Evolutionary conservation across 768 basidiomycete genomes (phyloP).

Genomic region (Kwoniella europaea): DNA sequence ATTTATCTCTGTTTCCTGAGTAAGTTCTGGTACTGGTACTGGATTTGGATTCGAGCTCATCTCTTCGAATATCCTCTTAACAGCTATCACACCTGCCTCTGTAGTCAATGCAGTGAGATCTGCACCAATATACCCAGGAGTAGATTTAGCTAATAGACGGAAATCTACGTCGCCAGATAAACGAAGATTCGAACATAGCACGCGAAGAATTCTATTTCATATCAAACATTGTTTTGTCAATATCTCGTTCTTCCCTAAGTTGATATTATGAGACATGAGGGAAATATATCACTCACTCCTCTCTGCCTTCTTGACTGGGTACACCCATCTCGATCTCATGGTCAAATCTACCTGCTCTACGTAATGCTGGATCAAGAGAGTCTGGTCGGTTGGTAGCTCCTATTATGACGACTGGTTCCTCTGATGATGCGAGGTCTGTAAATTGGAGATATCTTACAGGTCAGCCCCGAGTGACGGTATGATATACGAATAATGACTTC

Average conservation of each 20-base stretch:
- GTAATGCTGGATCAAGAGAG: constrained; percentile 87
- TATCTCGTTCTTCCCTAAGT: background rate
- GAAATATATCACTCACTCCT: constrained; percentile 68
- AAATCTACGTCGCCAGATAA: constrained; percentile 90
- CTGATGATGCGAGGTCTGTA: constrained; percentile 85
- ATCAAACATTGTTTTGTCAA: background rate
- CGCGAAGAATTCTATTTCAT: constrained; percentile 74
- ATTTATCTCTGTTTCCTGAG: background rate
- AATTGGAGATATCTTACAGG: background rate
- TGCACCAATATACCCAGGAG: constrained; percentile 96
- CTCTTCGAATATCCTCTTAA: constrained; percentile 88
- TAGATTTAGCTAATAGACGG: constrained; percentile 79
- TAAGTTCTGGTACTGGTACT: background rate
- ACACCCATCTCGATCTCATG: constrained; percentile 98
- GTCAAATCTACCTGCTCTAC: constrained; percentile 92
- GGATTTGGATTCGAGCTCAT: constrained; percentile 63
- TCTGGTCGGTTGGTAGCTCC: constrained; percentile 97
- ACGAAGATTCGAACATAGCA: constrained; percentile 80
- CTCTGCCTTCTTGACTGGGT: constrained; percentile 85
- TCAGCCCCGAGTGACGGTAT: background rate
- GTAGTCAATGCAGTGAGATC: constrained; percentile 88
- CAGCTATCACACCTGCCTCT: constrained; percentile 92
- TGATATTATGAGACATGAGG: background rate
- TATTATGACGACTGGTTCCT: constrained; percentile 90
- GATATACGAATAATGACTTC: background rate